Evolutionary conservation across 441 rosid genomes (phyloP).

Genomic region (Hypseocharis bilobata): DNA sequence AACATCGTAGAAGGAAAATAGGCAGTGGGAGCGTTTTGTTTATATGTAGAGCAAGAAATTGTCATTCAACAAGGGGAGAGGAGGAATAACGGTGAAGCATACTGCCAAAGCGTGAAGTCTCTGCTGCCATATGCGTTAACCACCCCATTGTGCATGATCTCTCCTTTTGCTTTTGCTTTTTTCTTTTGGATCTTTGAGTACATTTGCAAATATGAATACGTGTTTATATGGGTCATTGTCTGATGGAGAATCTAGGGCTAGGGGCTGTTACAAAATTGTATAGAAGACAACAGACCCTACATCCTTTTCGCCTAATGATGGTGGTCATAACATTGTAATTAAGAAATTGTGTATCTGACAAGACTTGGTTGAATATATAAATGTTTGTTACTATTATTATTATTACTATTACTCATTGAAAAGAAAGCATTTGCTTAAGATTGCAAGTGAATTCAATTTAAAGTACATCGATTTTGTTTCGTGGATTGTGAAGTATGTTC

Average conservation of each 20-base stretch:
- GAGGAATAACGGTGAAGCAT: slow-evolving; percentile 25
- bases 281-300: slow-evolving; percentile 21
- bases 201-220: slow-evolving; percentile 16
- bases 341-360: not conserved
- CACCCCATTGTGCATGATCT: slow-evolving; percentile 15
- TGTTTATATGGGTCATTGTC: slow-evolving; percentile 17
- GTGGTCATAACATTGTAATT: not conserved
- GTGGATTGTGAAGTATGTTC: not conserved
- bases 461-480: not conserved
- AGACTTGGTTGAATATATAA: slow-evolving; percentile 12
- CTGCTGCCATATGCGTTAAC: slow-evolving; percentile 17
- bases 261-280: slow-evolving; percentile 30
- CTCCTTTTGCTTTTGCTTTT: slow-evolving; percentile 16
- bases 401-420: no score
- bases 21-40: slow-evolving; percentile 25
- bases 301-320: not conserved
- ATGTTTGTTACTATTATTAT: not conserved
- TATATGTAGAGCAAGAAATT: slow-evolving; percentile 24
- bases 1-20: slow-evolving; percentile 2
- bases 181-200: slow-evolving; percentile 1
- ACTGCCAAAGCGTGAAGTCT: slow-evolving; percentile 23
- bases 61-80: slow-evolving; percentile 22
- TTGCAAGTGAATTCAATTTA: not conserved
- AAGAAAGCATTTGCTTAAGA: not conserved
- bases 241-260: slow-evolving; percentile 13